Evolutionary conservation across 495 filamentous ascomycete genomes (phyloP), one percentile per base, ranked within the genome.

Genomic region (Aspergillus sparsus): DNA sequence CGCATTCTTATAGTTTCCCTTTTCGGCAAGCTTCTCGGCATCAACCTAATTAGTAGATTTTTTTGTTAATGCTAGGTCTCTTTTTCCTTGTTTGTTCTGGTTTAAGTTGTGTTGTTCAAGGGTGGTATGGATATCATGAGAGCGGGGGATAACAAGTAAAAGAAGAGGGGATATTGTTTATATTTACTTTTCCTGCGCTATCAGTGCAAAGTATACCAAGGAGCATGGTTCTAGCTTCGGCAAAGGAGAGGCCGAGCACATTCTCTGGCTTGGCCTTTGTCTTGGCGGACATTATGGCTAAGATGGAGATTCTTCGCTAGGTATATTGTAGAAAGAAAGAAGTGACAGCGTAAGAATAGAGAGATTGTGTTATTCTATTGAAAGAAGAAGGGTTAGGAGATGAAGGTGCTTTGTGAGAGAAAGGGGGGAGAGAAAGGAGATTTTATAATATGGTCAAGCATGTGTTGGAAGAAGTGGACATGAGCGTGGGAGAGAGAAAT

Each of bases 1-100:
- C 6, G 44, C 50, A 47, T 63, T 80, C 47, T 73, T 74, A 62
- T 71, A 80, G 15, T 63, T 64, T 31, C 67, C 75, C 16, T 64
- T 57, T 27, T 56, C 32, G 7, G 72, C 70, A 8, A 82, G 37
- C 53, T 75, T 76, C 6, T 72, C 66, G 57, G 58, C 66, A 62
- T 82, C 74, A 13, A 80, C 49, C 78, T 81, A 18, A 27, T 27
- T 27, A 27, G 21, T 1, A 55, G n/a, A n/a, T n/a, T n/a, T 16
- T 31, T 16, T 36, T 16, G 32, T 11, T 21, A 39, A 27, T 41
- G 36, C 27, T 37, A 31, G 36, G 41, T 44, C 35, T 45, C 54
- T 18, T 31, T 34, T 55, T 10, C 13, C 7, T 47, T 47, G 15
- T 8, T 55, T 33, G 49, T n/a, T 13, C 27, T 42, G 50, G 15